phyloP scores from a whole-genome alignment of 169 alveolate species.

The Eimeria tenella region DNA sequence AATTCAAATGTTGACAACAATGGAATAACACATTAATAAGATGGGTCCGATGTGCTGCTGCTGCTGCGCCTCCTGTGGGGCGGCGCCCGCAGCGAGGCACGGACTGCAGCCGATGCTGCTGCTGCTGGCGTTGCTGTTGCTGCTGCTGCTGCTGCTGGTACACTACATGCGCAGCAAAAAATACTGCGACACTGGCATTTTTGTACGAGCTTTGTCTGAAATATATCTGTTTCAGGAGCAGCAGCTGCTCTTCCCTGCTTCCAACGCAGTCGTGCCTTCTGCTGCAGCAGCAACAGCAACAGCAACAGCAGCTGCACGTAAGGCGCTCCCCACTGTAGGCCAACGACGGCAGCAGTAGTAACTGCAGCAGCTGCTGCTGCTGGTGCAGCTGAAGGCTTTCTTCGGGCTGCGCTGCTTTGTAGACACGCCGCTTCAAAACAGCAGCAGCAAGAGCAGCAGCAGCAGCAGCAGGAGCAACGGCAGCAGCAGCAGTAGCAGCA shows the following conservation, averaged over 20 bases:
- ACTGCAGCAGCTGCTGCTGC: not conserved
- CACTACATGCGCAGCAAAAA: not conserved
- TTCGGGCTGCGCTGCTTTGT: not conserved
- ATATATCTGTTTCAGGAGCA: not conserved
- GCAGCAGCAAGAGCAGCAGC: not conserved
- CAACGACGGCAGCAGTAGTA: not conserved
- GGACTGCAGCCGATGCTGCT: not conserved
- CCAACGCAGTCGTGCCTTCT: not conserved
- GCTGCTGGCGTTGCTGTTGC: not conserved
- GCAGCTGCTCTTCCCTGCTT: not conserved
- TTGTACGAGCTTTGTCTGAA: not conserved
- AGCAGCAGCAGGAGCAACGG: not conserved
- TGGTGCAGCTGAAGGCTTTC: not conserved
- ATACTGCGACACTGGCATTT: not conserved
- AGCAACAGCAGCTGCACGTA: not conserved
- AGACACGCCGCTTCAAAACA: not conserved
- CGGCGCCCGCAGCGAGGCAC: too few species aligned
- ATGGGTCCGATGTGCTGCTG: not conserved
- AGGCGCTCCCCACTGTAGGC: too few species aligned
- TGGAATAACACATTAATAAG: not conserved
- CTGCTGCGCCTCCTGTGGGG: too few species aligned
- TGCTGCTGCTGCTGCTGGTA: not conserved
- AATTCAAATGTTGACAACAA: not conserved
- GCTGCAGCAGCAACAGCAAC: constrained; percentile 45
- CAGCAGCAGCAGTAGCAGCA: not conserved